A percentile compares a stretch with the other conserved stretches of the same genome.
These are phyloP conservation scores for Candida tallmaniae DNA, from an alignment of 805 yeast species.

Conservation along the genomic window DNA sequence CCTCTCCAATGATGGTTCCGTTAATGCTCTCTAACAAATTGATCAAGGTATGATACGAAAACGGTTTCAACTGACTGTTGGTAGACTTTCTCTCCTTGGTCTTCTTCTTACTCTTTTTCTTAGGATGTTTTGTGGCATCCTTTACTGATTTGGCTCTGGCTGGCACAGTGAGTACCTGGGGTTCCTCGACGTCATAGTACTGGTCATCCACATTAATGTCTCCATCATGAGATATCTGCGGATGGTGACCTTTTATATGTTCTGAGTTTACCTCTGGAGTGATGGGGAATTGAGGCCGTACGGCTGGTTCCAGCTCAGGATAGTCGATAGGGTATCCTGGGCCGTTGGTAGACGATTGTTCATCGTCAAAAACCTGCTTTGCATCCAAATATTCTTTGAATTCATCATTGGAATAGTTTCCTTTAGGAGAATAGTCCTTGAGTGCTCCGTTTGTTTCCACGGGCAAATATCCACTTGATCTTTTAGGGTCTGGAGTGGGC, in stretches of 20 bases:
- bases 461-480: conserved; percentile 5
- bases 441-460: neutral
- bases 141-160: conserved; percentile 31
- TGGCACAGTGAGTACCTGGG: conserved; percentile 27
- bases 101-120: conserved; percentile 12
- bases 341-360: conserved; percentile 9
- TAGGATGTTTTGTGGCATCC: conserved; percentile 22
- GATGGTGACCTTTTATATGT: neutral
- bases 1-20: conserved; percentile 61
- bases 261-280: neutral
- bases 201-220: conserved; percentile 21
- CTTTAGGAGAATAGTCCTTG: conserved; percentile 4
- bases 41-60: conserved; percentile 43
- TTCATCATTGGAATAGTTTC: conserved; percentile 1
- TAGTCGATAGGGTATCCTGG: conserved; percentile 5
- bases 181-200: conserved; percentile 35
- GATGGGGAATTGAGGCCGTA: too few relatives aligned
- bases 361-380: conserved; percentile 13
- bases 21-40: conserved; percentile 53
- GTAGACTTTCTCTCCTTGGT: conserved; percentile 6
- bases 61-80: conserved; percentile 25
- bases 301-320: conserved; percentile 3
- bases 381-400: conserved; percentile 2
- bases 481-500: neutral
- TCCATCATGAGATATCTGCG: conserved; percentile 1